Evolutionary conservation across 805 yeast species (phyloP), one percentile per base, ranked within the genome.

Genomic region (Hanseniaspora hatyaiensis): DNA sequence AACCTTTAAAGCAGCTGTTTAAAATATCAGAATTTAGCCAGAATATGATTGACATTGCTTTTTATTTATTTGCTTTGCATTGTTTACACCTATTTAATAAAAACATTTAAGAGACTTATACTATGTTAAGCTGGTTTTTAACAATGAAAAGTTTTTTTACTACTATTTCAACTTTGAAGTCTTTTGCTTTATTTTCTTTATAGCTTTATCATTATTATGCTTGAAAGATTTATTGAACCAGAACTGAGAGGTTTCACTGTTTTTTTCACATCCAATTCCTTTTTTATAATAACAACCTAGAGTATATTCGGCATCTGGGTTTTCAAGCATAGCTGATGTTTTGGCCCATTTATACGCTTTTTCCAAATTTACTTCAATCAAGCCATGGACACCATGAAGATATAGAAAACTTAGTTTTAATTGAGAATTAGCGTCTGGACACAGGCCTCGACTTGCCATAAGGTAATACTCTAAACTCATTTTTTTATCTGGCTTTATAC

Each of bases 331-430:
- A 0, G 97, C 96, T 0, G 97, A 89, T 53, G 84, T 71, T 47
- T 75, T 67, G 1, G 96, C 96, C 97, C 97, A 92, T 57, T 85
- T 92, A 61, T 80, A 89, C 1, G 96, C 94, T 63, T 88, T 96
- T 46, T 67, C 73, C 47, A 80, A 82, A 61, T 88, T 89, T 52
- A 75, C 74, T 8, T 78, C 80, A 55, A 92, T 71, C 39, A 74
- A 75, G n/a, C 92, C 88, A 29, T 82, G 88, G 29, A 84, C 79
- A 0, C 98, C 98, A 23, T 86, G 81, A 63, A 89, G 69, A 61
- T 89, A 92, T 96, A 97, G 92, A 1, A 96, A 96, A 62, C 96
- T 88, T 67, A 89, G 70, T 1, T 95, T 88, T 57, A 89, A 69
- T 95, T 89, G 92, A 9, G 95, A 80, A 40, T 75, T 78, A 1